Evolutionary conservation across 2,329 filamentous ascomycete species (phyloP), one percentile per base, ranked within the genome.

Genomic region (Dichotomopilus funicola): DNA sequence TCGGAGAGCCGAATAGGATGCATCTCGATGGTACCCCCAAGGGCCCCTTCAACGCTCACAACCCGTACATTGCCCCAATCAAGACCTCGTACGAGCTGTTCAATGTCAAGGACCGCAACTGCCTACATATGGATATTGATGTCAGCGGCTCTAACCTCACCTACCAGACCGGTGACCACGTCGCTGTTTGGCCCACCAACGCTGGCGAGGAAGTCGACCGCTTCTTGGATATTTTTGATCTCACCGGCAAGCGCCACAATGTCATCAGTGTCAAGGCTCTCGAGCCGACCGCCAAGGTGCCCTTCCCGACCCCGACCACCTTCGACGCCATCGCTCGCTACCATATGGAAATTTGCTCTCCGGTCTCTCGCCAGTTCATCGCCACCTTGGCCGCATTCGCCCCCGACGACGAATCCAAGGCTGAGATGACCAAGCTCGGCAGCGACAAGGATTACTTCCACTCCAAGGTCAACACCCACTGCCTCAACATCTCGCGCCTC

Each of bases 141-240:
- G 83, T 99, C 64, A 87, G 86, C 66, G 89, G 84, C 64, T 96
- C 91, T 52, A 95, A 95, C 70, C 78, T 99, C 60, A 84, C 81
- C 45, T 99, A 99, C 77, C 90, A 95, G 65, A 99, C 94, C 51
- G 94, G 94, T 70, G 95, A 99, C 69, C 95, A 99, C 72, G 88
- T 99, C 67, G 94, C 94, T 43, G 75, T 99, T 66, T 99, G 95
- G 95, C 94, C 95, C 40, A 96, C 90, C 50, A 99, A 99, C 71
- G 79, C 94, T 56, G 94, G 94, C 56, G 85, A 83, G 61, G 92
- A 97, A 72, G 92, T 96, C 46, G 90, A 97, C 66, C 85, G 90
- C 53, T 91, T 99, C 74, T 76, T 99, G 62, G 79, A 85, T 64
- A 80, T 94, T 53, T 80, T 95, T 61, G 90, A 83, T 60, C 81